These are phyloP conservation scores for Kwoniella botswanensis DNA, from an alignment of 768 basidiomycete genomes.

Conservation along the genomic window DNA sequence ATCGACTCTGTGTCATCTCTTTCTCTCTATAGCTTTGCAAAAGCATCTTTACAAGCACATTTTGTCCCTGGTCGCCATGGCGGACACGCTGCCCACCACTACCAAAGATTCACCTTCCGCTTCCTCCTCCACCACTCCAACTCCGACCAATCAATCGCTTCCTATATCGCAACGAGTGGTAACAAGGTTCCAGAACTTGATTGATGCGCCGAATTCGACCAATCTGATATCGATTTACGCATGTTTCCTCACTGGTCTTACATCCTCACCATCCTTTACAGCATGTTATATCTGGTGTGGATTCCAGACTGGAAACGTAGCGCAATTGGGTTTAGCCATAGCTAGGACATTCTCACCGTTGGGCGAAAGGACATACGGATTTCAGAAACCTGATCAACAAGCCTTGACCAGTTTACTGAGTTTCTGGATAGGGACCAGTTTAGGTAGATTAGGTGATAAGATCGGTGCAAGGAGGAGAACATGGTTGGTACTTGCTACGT, in stretches of 20 bases:
- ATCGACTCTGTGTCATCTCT: not conserved
- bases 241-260: conserved; percentile 52
- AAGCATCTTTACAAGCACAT: not conserved
- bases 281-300: conserved; percentile 57
- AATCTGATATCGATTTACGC: conserved; percentile 47
- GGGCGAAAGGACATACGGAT: conserved; percentile 62
- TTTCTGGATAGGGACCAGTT: conserved; percentile 77
- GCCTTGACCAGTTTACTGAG: conserved; percentile 76
- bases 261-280: conserved; percentile 40
- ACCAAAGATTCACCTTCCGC: conserved; percentile 17
- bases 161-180: conserved; percentile 1
- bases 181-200: not conserved
- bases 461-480: conserved; percentile 73
- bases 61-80: not conserved
- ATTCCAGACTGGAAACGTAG: conserved; percentile 58
- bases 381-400: conserved; percentile 82
- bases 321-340: conserved; percentile 76
- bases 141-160: not conserved
- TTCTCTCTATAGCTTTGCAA: no score
- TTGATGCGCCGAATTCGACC: conserved; percentile 18
- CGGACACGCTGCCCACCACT: conserved; percentile 3
- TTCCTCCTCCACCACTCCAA: conserved; percentile 1
- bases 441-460: conserved; percentile 78
- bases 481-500: conserved; percentile 75
- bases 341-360: conserved; percentile 70